These are phyloP conservation scores for Trifolium repens DNA, from an alignment of 306 rosid genomes.

Conservation along the genomic window DNA sequence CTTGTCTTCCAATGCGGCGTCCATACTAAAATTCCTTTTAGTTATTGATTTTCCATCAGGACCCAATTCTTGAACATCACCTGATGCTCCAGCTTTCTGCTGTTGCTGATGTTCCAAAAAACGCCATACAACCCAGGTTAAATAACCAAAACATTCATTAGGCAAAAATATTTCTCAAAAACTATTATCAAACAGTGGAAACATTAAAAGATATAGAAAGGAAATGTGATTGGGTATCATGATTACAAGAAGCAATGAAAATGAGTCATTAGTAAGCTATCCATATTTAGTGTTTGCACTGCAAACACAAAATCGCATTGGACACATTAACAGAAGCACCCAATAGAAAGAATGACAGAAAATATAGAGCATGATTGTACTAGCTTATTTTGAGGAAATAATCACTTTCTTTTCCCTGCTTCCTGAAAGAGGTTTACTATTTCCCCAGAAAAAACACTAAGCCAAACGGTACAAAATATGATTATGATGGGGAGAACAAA, in stretches of 20 bases:
- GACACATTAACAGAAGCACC: conserved; percentile 26
- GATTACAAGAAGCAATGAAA: conserved; percentile 35
- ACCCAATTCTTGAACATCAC: conserved; percentile 64
- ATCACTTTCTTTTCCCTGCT: background rate
- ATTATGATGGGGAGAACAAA: conserved; percentile 31
- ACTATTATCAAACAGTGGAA: conserved; percentile 22
- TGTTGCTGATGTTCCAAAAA: conserved; percentile 61
- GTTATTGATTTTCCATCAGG: conserved; percentile 67
- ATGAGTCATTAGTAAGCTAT: conserved; percentile 33
- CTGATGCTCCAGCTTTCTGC: conserved; percentile 70
- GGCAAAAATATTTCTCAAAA: conserved; percentile 25
- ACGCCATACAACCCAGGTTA: conserved; percentile 43
- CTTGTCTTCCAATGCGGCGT: conserved; percentile 84
- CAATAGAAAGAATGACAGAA: background rate
- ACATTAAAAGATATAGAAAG: conserved; percentile 23
- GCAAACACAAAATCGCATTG: conserved; percentile 18
- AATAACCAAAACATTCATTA: conserved; percentile 20
- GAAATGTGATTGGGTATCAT: conserved; percentile 22
- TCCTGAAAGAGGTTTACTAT: conserved; percentile 1
- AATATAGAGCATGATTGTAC: background rate
- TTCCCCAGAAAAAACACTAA: conserved; percentile 1
- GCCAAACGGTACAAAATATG: conserved; percentile 16
- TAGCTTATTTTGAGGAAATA: conserved; percentile 14
- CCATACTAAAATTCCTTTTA: conserved; percentile 74
- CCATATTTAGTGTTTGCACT: conserved; percentile 33